phyloP scores from a whole-genome alignment of 768 basidiomycete genomes.

The Suillus occidentalis region DNA sequence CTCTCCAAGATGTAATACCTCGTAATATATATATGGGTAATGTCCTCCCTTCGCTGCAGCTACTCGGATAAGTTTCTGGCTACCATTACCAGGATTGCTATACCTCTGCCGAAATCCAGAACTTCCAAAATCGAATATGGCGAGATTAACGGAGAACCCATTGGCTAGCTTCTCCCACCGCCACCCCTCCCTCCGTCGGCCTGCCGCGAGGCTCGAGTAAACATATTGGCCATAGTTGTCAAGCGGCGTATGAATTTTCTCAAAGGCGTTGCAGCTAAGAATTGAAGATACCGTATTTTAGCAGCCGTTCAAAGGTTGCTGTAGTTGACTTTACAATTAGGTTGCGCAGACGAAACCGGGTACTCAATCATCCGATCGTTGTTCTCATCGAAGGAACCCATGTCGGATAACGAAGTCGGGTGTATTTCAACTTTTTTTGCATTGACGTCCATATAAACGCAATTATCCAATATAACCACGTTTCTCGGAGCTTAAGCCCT shows the following conservation, averaged over 20 bases:
- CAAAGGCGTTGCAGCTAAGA: not conserved
- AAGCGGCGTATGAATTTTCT: not conserved
- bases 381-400: conserved; percentile 6
- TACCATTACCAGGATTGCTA: not conserved
- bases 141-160: not conserved
- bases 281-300: not conserved
- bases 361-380: conserved; percentile 37
- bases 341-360: conserved; percentile 93
- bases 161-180: not conserved
- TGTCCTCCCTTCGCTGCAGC: not conserved
- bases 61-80: not conserved
- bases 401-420: conserved; percentile 69
- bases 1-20: not conserved
- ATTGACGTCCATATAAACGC: conserved; percentile 86
- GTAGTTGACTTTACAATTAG: conserved; percentile 34
- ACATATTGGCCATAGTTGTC: not conserved
- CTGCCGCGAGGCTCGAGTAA: not conserved
- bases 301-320: not conserved
- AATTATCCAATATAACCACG: conserved; percentile 90
- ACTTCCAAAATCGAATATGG: not conserved
- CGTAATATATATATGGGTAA: not conserved
- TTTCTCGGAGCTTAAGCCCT: conserved; percentile 14
- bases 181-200: not conserved
- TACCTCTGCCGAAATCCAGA: not conserved
- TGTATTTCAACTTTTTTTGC: conserved; percentile 70